Evolutionary conservation across 805 yeast species (phyloP), one percentile per base, ranked within the genome.

Genomic region (Spathaspora gorwiae): DNA sequence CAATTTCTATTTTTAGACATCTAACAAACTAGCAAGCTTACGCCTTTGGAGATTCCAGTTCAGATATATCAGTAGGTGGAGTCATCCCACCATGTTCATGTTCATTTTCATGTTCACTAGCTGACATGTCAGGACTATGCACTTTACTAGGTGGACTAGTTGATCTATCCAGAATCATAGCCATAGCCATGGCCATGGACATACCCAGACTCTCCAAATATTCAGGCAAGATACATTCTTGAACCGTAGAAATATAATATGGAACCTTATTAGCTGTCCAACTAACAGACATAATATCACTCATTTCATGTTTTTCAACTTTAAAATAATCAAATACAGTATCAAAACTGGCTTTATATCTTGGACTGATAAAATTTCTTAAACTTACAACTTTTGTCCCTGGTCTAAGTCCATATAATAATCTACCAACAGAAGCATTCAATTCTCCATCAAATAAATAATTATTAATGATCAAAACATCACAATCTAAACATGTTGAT

Each of bases 181-280:
- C 32, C 12, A 9, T 27, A 27, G 9, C 10, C 31, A 27, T 7
- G 9, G 31, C 9, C 7, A 10, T 27, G 10, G 31, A 7, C 7
- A 7, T 29, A 29, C 32, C 6, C 32, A 29, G 12, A 11, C 12
- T 11, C 9, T 29, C 32, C 6, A 63, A 52, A 45, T 66, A 70
- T 44, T 70, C 72, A 3, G 63, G 59, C 37, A 63, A 53, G 4
- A 76, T 62, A 5, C 57, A 56, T 2, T 64, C 65, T 53, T 74
- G 69, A 5, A 87, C 87, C 8, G 89, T 83, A 12, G 94, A 79
- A 7, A 90, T 79, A 61, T 78, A 90, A 62, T 87, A 90, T 8
- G 79, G 81, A 1, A 87, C 87, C 44, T 89, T 89, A 40, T 86
- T 88, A 6, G 83, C 81, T 0, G 96, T 89, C 97, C 97, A 90